phyloP scores from a whole-genome alignment of 805 yeast species.

The Barnettozyma wickerhamii region DNA sequence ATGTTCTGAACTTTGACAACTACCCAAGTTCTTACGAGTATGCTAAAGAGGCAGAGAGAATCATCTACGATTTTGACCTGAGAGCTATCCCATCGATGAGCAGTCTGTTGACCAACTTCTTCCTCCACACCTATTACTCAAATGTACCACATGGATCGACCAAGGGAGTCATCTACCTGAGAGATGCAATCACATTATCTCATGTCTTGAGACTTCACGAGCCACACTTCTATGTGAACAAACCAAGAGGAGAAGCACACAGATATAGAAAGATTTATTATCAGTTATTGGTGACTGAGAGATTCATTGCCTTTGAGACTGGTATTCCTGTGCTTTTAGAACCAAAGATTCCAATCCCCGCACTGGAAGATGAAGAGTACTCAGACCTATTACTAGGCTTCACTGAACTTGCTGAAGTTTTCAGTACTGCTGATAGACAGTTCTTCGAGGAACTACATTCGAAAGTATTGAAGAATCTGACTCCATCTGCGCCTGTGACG shows the following conservation, averaged over 20 bases:
- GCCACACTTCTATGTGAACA: constrained; percentile 11
- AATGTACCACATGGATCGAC: constrained; percentile 16
- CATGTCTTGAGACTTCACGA: constrained; percentile 22
- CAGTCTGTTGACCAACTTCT: constrained; percentile 17
- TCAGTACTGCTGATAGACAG: constrained; percentile 21
- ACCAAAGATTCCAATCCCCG: constrained; percentile 22
- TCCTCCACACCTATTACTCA: constrained; percentile 20
- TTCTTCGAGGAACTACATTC: constrained; percentile 21
- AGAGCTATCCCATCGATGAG: constrained; percentile 14
- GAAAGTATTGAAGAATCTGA: constrained; percentile 11
- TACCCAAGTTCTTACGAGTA: constrained; percentile 18
- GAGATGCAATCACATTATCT: constrained; percentile 22
- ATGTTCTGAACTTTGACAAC: constrained; percentile 14
- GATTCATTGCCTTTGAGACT: constrained; percentile 20
- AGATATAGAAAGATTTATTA: constrained; percentile 22
- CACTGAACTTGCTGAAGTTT: constrained; percentile 21
- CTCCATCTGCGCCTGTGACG: neutral
- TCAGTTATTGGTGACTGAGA: constrained; percentile 20
- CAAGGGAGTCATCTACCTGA: constrained; percentile 17
- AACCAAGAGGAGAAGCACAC: constrained; percentile 17
- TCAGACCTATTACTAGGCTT: constrained; percentile 22
- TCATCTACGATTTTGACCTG: constrained; percentile 17
- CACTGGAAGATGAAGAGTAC: constrained; percentile 22
- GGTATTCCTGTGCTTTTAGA: constrained; percentile 21
- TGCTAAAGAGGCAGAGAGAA: constrained; percentile 21